Base-by-base conservation (phyloP, 2,329 filamentous ascomycete genomes). In the Diaporthe citri region DNA sequence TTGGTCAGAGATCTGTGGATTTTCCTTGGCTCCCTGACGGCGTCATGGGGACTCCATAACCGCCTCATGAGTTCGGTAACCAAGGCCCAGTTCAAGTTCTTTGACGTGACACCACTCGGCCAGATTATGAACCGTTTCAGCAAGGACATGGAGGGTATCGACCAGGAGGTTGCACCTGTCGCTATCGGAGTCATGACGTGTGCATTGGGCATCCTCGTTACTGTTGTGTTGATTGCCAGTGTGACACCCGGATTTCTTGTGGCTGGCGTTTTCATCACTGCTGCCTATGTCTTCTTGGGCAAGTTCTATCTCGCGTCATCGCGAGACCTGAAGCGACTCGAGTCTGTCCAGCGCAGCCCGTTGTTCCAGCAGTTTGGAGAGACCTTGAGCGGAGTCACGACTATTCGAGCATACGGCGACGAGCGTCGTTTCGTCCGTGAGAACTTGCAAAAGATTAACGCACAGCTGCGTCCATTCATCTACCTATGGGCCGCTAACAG, bases 81-180 rank as follows among this genome's bases (percentile, higher is more conserved):
- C 20, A 92, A 96, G 78, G 97, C 97, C 41, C 96, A 95, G 82
- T 98, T 99, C 88, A 95, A 94, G 82, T 99, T 99, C 86, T 99
- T 99, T 81, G 97, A 99, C 81, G 94, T 96, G 1, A 99, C 97
- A 0, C 97, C 97, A 3, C 90, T 98, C 0, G 97, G 97, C 17
- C 96, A 98, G 84, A 89, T 99, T 80, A 98, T 98, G 93, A 99
- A 99, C 84, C 92, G 97, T 28, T 99, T 99, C 86, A 98, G 96
- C 82, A 98, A 98, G 84, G 97, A 99, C 82, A 90, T 99, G 20
- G 96, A 99, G 83, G 92, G 95, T 15, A 90, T 99, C 28, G 97
- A 99, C 79, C 97, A 99, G 82, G 97, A 99, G 83, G 94, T 99
- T 74, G 96, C 97, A 0, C 95, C 96, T 3, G 92, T 97, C 55